These are phyloP conservation scores for Neotropicomus parvogracilis DNA, from an alignment of 1,284 basidiomycete species.

Conservation along the genomic window DNA sequence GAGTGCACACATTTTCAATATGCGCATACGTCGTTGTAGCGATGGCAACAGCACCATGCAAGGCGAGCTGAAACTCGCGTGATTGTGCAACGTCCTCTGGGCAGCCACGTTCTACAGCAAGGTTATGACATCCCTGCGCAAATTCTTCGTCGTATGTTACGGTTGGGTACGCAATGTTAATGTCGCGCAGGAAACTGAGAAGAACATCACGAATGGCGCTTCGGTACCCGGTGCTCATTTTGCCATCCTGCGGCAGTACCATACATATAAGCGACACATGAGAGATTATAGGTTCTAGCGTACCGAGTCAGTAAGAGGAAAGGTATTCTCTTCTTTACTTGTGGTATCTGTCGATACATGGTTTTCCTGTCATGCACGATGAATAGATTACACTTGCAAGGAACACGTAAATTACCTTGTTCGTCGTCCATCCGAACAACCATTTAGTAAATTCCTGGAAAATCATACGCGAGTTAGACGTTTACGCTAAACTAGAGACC, in stretches of 20 bases:
- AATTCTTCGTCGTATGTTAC: conserved; percentile 8
- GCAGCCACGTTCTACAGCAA: conserved; percentile 7
- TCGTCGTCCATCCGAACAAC: conserved; percentile 2
- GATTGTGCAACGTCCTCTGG: conserved; percentile 1
- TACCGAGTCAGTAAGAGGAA: background rate
- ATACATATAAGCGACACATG: background rate
- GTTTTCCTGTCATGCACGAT: background rate
- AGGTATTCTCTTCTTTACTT: background rate
- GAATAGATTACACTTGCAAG: background rate
- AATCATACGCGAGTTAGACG: background rate
- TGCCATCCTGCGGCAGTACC: background rate
- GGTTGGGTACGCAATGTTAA: conserved; percentile 5
- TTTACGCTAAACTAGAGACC: background rate
- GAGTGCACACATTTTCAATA: conserved; percentile 2
- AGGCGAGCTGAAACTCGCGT: conserved; percentile 8
- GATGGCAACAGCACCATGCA: conserved; percentile 5
- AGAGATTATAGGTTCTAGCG: background rate
- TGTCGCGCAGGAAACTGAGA: conserved; percentile 5
- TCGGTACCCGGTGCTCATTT: background rate
- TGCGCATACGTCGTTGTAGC: conserved; percentile 7
- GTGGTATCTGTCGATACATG: background rate
- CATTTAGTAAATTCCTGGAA: background rate
- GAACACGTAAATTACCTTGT: background rate
- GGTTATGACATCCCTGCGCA: conserved; percentile 3
- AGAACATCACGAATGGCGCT: conserved; percentile 6